Percentiles rank a stretch among this genome's conserved stretches.
phyloP scores from a whole-genome alignment of 495 filamentous ascomycete genomes.

The Aspergillus sclerotiicarbonarius region DNA sequence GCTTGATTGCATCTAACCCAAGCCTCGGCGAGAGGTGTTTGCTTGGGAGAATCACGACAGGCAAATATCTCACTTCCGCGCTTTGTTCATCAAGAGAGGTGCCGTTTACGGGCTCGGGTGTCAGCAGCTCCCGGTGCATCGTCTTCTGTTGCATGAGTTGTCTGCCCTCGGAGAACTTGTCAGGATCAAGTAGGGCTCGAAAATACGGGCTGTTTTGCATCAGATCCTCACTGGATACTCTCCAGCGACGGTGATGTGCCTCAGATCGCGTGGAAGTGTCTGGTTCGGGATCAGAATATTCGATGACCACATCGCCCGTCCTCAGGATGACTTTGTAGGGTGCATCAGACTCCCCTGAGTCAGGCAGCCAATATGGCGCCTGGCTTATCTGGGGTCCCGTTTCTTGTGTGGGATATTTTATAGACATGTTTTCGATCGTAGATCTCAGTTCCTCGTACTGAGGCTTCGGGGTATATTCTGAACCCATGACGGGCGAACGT shows the following conservation, averaged over 20 bases:
- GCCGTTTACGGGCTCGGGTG: background rate
- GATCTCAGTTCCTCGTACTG: too few species aligned
- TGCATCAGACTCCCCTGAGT: background rate
- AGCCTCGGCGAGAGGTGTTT: conserved; percentile 22
- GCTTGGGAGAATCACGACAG: conserved; percentile 29
- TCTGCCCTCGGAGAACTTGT: conserved; percentile 49
- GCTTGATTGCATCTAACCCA: conserved; percentile 35
- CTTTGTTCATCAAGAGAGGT: conserved; percentile 1
- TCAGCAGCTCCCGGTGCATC: background rate
- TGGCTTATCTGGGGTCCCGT: background rate
- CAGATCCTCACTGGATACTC: conserved; percentile 33
- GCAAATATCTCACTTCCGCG: conserved; percentile 15
- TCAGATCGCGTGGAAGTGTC: conserved; percentile 2
- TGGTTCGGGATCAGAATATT: conserved; percentile 25
- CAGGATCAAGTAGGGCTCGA: conserved; percentile 42
- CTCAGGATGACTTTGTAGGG: conserved; percentile 21
- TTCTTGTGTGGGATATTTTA: too few species aligned
- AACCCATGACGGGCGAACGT: conserved; percentile 5
- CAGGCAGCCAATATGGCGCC: background rate
- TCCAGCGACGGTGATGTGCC: conserved; percentile 28
- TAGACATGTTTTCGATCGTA: too few species aligned
- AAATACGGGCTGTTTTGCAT: conserved; percentile 44
- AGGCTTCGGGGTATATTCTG: conserved; percentile 14
- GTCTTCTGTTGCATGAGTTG: conserved; percentile 30
- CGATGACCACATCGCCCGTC: conserved; percentile 37